Evolutionary conservation across 345 rosid genomes (phyloP).

Genomic region (Salix suchowensis): DNA sequence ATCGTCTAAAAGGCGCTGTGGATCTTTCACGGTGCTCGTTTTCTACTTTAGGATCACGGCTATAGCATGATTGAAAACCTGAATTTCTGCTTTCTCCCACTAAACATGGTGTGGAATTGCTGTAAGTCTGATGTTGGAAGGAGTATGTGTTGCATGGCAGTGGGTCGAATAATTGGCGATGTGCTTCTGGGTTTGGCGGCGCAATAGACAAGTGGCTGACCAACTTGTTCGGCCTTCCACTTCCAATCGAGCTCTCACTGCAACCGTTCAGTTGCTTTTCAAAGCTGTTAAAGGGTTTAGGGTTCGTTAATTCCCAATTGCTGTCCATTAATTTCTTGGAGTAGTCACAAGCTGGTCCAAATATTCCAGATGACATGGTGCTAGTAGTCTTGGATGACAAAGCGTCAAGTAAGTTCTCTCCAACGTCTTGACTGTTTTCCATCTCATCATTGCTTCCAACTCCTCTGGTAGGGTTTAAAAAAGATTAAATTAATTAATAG

Average conservation of each 20-base stretch:
- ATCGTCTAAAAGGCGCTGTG: background rate
- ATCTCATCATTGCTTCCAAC: constrained; percentile 41
- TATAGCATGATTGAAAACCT: constrained; percentile 18
- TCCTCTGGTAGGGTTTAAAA: constrained; percentile 29
- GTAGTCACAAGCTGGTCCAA: constrained; percentile 45
- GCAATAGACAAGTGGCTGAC: constrained; percentile 73
- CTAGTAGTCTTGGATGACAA: constrained; percentile 39
- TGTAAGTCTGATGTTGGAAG: constrained; percentile 10
- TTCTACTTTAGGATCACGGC: constrained; percentile 30
- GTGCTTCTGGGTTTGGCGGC: constrained; percentile 50
- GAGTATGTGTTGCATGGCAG: constrained; percentile 31
- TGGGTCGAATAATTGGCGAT: constrained; percentile 21
- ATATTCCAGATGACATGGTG: constrained; percentile 31
- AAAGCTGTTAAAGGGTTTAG: constrained; percentile 25
- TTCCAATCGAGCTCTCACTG: constrained; percentile 16
- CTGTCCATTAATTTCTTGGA: constrained; percentile 36
- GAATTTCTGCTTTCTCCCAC: constrained; percentile 14
- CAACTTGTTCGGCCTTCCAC: constrained; percentile 42
- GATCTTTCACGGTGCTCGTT: constrained; percentile 12
- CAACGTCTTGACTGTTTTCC: constrained; percentile 36
- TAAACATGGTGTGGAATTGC: constrained; percentile 5
- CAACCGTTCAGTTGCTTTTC: constrained; percentile 30
- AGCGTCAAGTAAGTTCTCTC: constrained; percentile 47
- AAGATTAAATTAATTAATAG: background rate
- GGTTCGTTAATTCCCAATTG: constrained; percentile 40